Evolutionary conservation across 2,329 filamentous ascomycete genomes (phyloP).

Genomic region (Colletotrichum phormii): DNA sequence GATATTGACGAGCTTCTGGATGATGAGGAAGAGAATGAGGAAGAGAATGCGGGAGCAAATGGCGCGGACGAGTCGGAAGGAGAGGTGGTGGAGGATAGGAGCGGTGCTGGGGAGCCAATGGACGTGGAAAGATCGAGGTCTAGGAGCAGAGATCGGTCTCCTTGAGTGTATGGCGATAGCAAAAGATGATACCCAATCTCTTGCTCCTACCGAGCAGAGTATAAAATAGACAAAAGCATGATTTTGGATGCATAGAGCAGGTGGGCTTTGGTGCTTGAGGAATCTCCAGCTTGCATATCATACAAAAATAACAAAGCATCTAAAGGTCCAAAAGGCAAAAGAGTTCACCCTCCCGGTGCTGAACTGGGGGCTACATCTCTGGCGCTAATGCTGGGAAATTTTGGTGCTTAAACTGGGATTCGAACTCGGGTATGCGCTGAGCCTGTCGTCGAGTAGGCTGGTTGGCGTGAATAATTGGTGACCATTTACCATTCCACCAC

Average conservation of each 20-base stretch:
- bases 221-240: neutral
- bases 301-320: neutral
- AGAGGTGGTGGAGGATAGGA: constrained; percentile 46
- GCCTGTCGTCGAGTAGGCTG: neutral
- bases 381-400: neutral
- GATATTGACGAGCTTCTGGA: constrained; percentile 80
- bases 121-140: constrained; percentile 46
- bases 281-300: neutral
- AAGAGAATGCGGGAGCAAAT: constrained; percentile 42
- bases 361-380: neutral
- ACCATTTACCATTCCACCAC: neutral
- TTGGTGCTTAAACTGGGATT: too few species aligned
- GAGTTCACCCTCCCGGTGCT: neutral
- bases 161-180: neutral
- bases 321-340: neutral
- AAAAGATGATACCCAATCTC: constrained; percentile 23
- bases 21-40: constrained; percentile 57
- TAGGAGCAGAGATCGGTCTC: constrained; percentile 22
- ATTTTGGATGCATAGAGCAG: neutral
- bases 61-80: constrained; percentile 53
- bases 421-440: neutral
- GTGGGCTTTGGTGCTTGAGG: neutral
- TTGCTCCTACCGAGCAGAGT: neutral
- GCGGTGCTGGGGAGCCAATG: constrained; percentile 44
- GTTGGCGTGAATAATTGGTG: neutral